These are phyloP conservation scores for Petunia hybrid DNA, from an alignment of 305 asterid genomes.

Conservation along the genomic window DNA sequence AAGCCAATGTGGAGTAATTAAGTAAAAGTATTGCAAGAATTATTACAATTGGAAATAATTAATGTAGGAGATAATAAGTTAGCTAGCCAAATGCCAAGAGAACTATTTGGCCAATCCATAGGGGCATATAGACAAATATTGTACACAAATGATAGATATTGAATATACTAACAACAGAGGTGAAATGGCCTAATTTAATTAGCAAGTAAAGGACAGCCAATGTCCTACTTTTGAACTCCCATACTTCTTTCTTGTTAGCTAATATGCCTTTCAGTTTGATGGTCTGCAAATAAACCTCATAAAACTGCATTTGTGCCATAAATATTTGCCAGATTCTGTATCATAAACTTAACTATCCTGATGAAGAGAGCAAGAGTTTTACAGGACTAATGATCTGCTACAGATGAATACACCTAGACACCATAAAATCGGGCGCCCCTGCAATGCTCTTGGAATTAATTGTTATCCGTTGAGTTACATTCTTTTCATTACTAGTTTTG, in stretches of 20 bases:
- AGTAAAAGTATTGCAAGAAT: not conserved
- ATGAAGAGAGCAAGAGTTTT: slow-evolving; percentile 13
- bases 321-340: not conserved
- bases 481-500: not conserved
- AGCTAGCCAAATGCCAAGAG: not conserved
- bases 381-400: not conserved
- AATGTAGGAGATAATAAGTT: not conserved
- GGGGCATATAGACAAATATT: too few species aligned
- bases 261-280: slow-evolving; percentile 1
- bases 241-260: not conserved
- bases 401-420: not conserved
- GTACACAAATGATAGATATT: too few species aligned
- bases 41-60: not conserved
- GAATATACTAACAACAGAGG: too few species aligned
- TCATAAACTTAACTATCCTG: not conserved
- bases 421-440: not conserved
- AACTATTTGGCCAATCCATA: too few species aligned
- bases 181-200: not conserved
- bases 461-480: not conserved
- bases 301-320: not conserved
- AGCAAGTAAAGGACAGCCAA: not conserved
- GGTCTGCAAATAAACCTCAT: not conserved
- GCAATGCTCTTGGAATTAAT: not conserved
- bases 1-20: not conserved
- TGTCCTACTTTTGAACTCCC: not conserved